Evolutionary conservation across 768 basidiomycete genomes (phyloP).

Genomic region (Trametes cubensis): DNA sequence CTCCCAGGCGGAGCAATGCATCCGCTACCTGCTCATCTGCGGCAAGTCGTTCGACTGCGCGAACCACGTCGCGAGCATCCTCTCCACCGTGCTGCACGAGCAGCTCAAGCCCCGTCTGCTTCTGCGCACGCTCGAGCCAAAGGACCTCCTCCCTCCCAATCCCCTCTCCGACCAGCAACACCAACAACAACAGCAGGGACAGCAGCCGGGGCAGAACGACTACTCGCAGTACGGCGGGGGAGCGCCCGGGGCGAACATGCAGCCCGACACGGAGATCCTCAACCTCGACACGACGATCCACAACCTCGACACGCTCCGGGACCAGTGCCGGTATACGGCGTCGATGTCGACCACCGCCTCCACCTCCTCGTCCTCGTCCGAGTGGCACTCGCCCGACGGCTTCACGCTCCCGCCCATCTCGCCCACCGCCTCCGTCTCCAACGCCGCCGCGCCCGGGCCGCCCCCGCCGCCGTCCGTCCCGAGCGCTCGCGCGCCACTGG

Average conservation of each 20-base stretch:
- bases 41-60: constrained; percentile 59
- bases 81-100: constrained; percentile 26
- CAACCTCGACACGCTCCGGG: constrained; percentile 21
- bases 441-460: background rate
- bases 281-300: constrained; percentile 21
- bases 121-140: constrained; percentile 22
- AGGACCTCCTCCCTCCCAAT: constrained; percentile 16
- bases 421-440: background rate
- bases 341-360: constrained; percentile 8
- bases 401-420: constrained; percentile 3
- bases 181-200: background rate
- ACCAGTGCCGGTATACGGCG: constrained; percentile 20
- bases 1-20: constrained; percentile 48
- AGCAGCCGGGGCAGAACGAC: background rate
- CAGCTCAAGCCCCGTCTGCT: constrained; percentile 25
- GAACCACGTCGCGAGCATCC: constrained; percentile 30
- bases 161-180: background rate
- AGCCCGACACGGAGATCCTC: constrained; percentile 16
- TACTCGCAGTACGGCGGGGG: constrained; percentile 16
- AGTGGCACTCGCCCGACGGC: constrained; percentile 8
- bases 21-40: constrained; percentile 55
- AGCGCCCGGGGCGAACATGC: constrained; percentile 12
- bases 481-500: background rate
- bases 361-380: constrained; percentile 7
- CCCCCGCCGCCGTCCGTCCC: no score